Base-by-base conservation (phyloP, 2,329 filamentous ascomycete species). In the Aspergillus novofumigatus region DNA sequence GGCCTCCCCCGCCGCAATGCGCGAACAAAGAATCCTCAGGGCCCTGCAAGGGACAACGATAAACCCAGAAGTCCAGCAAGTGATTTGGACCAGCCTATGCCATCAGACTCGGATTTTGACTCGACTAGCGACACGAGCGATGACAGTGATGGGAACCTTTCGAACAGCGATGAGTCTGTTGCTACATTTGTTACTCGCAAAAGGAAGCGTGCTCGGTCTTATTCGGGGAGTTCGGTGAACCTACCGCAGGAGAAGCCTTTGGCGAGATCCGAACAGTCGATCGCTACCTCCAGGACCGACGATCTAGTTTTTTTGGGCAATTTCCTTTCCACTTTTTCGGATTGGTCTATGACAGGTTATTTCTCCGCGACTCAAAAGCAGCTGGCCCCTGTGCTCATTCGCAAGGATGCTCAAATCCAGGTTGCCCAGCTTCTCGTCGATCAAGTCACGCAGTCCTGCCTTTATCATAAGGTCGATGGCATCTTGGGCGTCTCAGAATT, bases 381-480 rank as follows among this genome's bases (percentile, higher is more conserved):
- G 21, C 56, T 70, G 48, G 60, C 65, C 3, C 72, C 75, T 4
- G 65, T 69, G 5, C 67, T 76, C 29, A 55, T 65, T 35, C 65
- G 68, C 47, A 71, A 65, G 48, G 75, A 76, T 49, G 66, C 69
- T 42, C 68, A 74, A 28, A 67, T 76, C 35, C 67, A 74, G 53
- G 62, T 77, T 49, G 75, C 74, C 14, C 75, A 78, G 55, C 58
- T 78, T 7, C 56, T 77, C 23, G 73, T 75, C 23, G 75, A 77
- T 48, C 75, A 77, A 65, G 62, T 78, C 49, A 76, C 74, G 3
- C 76, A 78, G 60, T 77, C 77, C 11, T 77, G 73, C n/a, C 64
- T 79, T 10, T 61, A 69, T 35, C 74, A 76, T 62, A 65, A 60
- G 10, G 57, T 71, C 42, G 66, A 74, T 48, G 67, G 63, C 5